Base-by-base conservation (phyloP, 768 basidiomycete genomes). In the Podaxis sp. region DNA sequence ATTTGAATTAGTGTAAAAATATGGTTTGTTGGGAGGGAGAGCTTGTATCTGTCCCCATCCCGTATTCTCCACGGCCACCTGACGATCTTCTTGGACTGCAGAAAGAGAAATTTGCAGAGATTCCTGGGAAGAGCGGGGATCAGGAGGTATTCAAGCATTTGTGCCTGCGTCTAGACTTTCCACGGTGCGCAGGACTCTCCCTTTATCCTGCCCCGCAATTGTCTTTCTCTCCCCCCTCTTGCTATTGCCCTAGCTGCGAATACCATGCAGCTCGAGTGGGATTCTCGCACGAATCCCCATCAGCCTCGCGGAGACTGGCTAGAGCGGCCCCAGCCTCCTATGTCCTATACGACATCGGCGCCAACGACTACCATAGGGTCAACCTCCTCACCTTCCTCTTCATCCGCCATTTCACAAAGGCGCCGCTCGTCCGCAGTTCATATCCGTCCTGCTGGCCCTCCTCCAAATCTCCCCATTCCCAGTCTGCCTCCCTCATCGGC, bases 391-490 rank as follows among this genome's bases (percentile, higher is more conserved):
- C 36, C 52, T 18, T 13, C 57, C 48, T 38, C 57, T n/a, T 66
- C 70, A 28, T 61, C 70, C 55, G 69, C 69, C 58, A 65, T 79
- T 58, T 71, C 76, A 55, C 79, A 82, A 62, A 84, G 88, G 58
- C 85, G 90, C 55, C 88, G 90, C 65, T 90, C 88, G 25, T 84
- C 86, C 57, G 86, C 82, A 59, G 81, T 84, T 11, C 80, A 83
- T 66, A 76, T 78, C 25, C 83, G 87, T 48, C 88, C 89, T 5
- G 82, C 86, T 40, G 85, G 75, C 2, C 90, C 90, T 18, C 90
- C 90, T 46, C 90, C 90, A 21, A 84, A 77, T 67, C 82, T 85
- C 65, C 90, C 90, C 52, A 91, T 91, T 61, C 90, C 90, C 53
- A 85, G 77, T 66, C 67, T 90, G 37, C 90, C 90, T 42, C 65